Percentiles rank a stretch among this genome's conserved stretches.
Evolutionary conservation across 1,284 basidiomycete genomes (phyloP).

Genomic region (Hemileia vastatrix): DNA sequence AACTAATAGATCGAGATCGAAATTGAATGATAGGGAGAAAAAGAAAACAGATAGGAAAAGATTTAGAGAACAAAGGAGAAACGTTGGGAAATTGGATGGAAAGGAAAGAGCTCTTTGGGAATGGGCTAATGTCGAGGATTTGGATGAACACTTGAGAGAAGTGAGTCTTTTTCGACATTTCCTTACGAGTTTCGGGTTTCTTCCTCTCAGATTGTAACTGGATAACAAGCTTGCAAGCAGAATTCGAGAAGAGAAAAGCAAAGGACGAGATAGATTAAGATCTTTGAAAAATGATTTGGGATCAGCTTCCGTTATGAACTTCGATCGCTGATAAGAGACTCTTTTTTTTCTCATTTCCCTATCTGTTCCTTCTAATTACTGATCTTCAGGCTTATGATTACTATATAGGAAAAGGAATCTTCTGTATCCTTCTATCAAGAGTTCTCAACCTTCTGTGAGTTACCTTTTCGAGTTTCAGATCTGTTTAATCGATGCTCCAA

Average conservation of each 20-base stretch:
- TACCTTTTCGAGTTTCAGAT: conserved; percentile 13
- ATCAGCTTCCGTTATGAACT: background rate
- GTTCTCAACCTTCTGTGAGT: conserved; percentile 83
- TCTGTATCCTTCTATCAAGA: conserved; percentile 77
- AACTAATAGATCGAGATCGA: too few species aligned
- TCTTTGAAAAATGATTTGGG: too few species aligned
- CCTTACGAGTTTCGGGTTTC: background rate
- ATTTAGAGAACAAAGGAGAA: too few species aligned
- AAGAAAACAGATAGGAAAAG: too few species aligned
- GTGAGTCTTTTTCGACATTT: conserved; percentile 46
- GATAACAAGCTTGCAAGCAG: too few species aligned
- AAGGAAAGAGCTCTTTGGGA: conserved; percentile 82
- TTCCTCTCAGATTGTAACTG: too few species aligned
- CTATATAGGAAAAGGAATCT: conserved; percentile 90
- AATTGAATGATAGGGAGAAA: too few species aligned
- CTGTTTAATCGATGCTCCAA: conserved; percentile 16
- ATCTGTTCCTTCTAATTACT: background rate
- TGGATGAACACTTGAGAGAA: conserved; percentile 87
- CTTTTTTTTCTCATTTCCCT: background rate
- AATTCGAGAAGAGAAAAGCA: too few species aligned
- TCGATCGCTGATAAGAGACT: background rate
- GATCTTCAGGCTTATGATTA: conserved; percentile 61
- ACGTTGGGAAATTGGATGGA: too few species aligned
- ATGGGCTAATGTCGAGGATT: conserved; percentile 95
- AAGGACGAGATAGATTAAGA: too few species aligned